Base-by-base conservation (phyloP, 1,284 basidiomycete genomes). In the Rhodotorula mucilaginosa region DNA sequence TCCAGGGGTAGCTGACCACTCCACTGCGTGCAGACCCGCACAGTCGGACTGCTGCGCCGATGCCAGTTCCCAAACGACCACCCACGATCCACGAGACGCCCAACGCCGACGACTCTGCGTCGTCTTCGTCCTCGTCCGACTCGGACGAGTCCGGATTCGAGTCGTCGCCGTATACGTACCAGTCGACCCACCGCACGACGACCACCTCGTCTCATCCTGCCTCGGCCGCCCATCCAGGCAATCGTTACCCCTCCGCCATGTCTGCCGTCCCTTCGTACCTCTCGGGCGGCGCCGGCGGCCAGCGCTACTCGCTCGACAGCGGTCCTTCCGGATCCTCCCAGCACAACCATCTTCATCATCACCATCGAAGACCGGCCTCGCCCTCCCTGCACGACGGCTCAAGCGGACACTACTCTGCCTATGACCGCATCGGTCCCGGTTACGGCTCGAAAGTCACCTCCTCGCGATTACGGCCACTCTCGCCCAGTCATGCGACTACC, bases 131-230 rank as follows among this genome's bases (percentile, higher is more conserved):
- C 2, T 51, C 65, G 18, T 64, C 61, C 12, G 68, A 69, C 3
- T 59, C 66, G 51, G 64, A 67, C 29, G 52, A 12, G 12, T 65
- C 64, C 34, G 64, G 64, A 29, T 73, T 73, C 61, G 63, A 63
- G 34, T 73, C 73, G 12, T 68, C 75, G 2, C 73, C 71, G 1
- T 76, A 75, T 61, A 75, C 73, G 29, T 76, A 76, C 57, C 71
- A 76, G 31, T 75, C 75, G 23, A 76, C 73, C 2, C 68, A 75
- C 58, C 68, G 71, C 19, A 72, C 73, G 31, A 49, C 69, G 8
- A 65, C 71, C 8, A 58, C 73, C 6, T 54, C 46, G 26, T 60
- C 64, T 19, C 54, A 68, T n/a, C 59, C 64, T 47, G 58, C 52
- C 21, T 58, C 72, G 15, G 39, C 66, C 18, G 16, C 58, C 13